Conservation (phyloP, 257 asterid species). For the Nicotiana paniculata region DNA sequence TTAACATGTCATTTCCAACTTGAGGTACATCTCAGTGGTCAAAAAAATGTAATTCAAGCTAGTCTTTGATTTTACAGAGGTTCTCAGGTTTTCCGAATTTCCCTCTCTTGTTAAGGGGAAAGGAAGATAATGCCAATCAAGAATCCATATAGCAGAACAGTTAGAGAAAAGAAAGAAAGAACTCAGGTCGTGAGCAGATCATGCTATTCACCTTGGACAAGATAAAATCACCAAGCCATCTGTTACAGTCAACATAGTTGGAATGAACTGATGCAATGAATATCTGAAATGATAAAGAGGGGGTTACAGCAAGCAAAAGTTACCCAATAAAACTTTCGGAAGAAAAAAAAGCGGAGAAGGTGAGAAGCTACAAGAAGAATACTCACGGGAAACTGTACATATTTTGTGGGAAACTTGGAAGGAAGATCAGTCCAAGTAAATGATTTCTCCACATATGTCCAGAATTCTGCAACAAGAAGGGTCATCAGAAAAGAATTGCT, state of each 20-base stretch:
- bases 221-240: constrained; percentile 95
- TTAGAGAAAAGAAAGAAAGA: not conserved
- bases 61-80: not conserved
- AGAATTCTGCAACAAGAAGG: constrained; percentile 60
- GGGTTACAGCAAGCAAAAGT: constrained; percentile 4
- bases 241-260: constrained; percentile 89
- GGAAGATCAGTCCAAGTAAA: constrained; percentile 98
- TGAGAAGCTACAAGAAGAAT: constrained; percentile 5
- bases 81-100: not conserved
- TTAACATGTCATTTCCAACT: not conserved
- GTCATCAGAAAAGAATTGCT: not conserved
- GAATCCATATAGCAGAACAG: not conserved
- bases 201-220: constrained; percentile 68
- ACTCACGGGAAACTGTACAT: constrained; percentile 94
- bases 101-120: not conserved
- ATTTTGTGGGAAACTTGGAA: constrained; percentile 96
- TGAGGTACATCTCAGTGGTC: not conserved
- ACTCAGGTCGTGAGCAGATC: not conserved
- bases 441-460: constrained; percentile 94
- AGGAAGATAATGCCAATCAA: not conserved
- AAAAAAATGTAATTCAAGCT: not conserved
- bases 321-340: not conserved
- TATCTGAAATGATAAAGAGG: constrained; percentile 34
- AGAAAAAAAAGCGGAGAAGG: not conserved
- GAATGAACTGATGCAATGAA: constrained; percentile 93